Conservation (phyloP, 352 stramenopile species). For the Phytophthora pistaciae region DNA sequence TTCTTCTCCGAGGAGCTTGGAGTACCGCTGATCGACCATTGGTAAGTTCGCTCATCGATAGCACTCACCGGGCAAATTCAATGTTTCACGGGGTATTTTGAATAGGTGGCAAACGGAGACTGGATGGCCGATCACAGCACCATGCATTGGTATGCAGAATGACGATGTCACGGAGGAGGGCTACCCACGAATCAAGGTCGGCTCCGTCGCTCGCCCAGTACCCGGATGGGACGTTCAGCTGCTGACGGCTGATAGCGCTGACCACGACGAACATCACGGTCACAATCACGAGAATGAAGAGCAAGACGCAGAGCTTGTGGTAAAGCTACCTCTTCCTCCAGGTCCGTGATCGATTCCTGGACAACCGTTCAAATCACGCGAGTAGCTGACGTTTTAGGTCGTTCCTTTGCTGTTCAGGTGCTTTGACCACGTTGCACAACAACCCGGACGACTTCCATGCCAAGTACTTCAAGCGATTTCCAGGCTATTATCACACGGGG, state of each 20-base stretch:
- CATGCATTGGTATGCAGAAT: constrained; percentile 78
- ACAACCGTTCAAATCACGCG: not conserved
- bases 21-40: constrained; percentile 88
- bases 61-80: not conserved
- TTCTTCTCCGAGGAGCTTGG: constrained; percentile 75
- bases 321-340: constrained; percentile 89
- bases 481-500: constrained; percentile 91
- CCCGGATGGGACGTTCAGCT: constrained; percentile 89
- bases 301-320: constrained; percentile 69
- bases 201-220: constrained; percentile 70
- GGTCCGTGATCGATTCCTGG: constrained; percentile 34
- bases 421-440: constrained; percentile 87
- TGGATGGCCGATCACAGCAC: constrained; percentile 80
- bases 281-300: constrained; percentile 66
- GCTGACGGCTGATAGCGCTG: constrained; percentile 57
- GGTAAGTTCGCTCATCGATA: constrained; percentile 23
- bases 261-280: constrained; percentile 51
- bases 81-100: not conserved
- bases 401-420: constrained; percentile 31
- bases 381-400: not conserved
- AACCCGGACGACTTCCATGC: constrained; percentile 83
- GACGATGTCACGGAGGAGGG: constrained; percentile 49
- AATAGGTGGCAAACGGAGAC: constrained; percentile 92
- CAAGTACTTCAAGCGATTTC: constrained; percentile 86
- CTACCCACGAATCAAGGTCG: constrained; percentile 65